Evolutionary conservation across 2,329 filamentous ascomycete genomes (phyloP).

Genomic region (Fusarium newnesense): DNA sequence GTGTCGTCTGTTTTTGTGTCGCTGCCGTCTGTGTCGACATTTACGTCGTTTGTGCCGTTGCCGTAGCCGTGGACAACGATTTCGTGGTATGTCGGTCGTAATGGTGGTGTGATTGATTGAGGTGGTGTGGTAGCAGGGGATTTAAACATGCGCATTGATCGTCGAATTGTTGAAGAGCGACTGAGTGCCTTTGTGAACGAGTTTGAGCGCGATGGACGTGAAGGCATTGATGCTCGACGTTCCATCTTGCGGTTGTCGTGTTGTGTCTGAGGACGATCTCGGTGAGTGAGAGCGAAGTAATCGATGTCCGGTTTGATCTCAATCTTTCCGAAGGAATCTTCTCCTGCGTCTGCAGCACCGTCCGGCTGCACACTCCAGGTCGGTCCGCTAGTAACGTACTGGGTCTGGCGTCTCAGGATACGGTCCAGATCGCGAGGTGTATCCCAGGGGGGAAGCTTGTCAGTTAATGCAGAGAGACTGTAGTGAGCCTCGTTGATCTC

Average conservation of each 20-base stretch:
- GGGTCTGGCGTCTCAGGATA: conserved; percentile 45
- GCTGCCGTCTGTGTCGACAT: conserved; percentile 31
- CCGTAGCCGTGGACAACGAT: conserved; percentile 65
- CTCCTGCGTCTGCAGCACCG: conserved; percentile 2
- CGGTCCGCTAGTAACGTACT: conserved; percentile 34
- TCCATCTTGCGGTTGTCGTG: conserved; percentile 24
- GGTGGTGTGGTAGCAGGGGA: conserved; percentile 32
- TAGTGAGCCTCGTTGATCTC: conserved; percentile 69
- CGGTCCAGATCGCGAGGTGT: conserved; percentile 44
- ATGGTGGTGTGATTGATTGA: conserved; percentile 19
- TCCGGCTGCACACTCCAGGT: conserved; percentile 18
- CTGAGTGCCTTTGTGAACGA: conserved; percentile 46
- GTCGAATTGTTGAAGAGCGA: conserved; percentile 49
- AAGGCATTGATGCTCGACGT: conserved; percentile 27
- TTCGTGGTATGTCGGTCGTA: conserved; percentile 55
- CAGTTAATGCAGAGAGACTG: conserved; percentile 57
- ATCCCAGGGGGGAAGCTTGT: conserved; percentile 59
- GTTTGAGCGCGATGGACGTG: conserved; percentile 44
- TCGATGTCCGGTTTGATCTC: conserved; percentile 68
- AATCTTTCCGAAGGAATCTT: conserved; percentile 31
- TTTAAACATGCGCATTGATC: conserved; percentile 48
- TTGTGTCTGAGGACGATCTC: conserved; percentile 25
- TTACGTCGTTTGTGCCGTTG: conserved; percentile 60
- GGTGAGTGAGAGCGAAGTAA: conserved; percentile 59
- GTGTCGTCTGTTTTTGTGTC: conserved; percentile 38